phyloP scores from a whole-genome alignment of 352 stramenopile species.

The Globisporangium orthogonon region DNA sequence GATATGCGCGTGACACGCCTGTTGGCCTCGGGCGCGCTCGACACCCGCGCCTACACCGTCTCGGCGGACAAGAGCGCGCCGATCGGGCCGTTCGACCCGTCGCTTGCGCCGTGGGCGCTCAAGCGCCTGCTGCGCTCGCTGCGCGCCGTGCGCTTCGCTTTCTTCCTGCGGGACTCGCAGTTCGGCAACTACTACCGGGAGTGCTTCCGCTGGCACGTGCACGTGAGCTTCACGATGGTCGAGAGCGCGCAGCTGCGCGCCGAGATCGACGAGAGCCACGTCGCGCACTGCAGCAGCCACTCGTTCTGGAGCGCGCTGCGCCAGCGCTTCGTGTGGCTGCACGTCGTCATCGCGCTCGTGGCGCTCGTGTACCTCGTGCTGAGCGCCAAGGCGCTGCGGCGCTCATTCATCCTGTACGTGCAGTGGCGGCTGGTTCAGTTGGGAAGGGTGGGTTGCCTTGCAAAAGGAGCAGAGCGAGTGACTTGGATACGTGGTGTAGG shows the following conservation, averaged over 20 bases:
- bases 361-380: slow-evolving; percentile 56
- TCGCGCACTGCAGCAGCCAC: slow-evolving; percentile 37
- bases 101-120: slow-evolving; percentile 24
- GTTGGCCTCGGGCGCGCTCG: slow-evolving; percentile 22
- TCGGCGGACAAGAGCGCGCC: slow-evolving; percentile 13
- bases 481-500: background rate
- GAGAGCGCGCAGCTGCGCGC: slow-evolving; percentile 42
- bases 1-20: slow-evolving; percentile 29
- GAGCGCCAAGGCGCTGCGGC: slow-evolving; percentile 42
- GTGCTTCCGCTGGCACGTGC: slow-evolving; percentile 80
- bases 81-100: slow-evolving; percentile 58
- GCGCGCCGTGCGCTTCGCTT: slow-evolving; percentile 31
- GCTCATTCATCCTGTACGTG: slow-evolving; percentile 43
- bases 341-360: slow-evolving; percentile 46
- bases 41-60: slow-evolving; percentile 41
- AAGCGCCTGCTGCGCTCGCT: slow-evolving; percentile 51
- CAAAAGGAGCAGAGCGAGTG: too few relatives aligned
- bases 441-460: too few relatives aligned
- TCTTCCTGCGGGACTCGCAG: slow-evolving; percentile 63
- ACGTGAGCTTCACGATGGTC: slow-evolving; percentile 40
- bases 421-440: background rate
- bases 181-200: slow-evolving; percentile 75
- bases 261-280: slow-evolving; percentile 51
- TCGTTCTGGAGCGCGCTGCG: slow-evolving; percentile 50
- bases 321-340: slow-evolving; percentile 72